Base-by-base conservation (phyloP, 768 basidiomycete species). In the Tylopilus sp. region DNA sequence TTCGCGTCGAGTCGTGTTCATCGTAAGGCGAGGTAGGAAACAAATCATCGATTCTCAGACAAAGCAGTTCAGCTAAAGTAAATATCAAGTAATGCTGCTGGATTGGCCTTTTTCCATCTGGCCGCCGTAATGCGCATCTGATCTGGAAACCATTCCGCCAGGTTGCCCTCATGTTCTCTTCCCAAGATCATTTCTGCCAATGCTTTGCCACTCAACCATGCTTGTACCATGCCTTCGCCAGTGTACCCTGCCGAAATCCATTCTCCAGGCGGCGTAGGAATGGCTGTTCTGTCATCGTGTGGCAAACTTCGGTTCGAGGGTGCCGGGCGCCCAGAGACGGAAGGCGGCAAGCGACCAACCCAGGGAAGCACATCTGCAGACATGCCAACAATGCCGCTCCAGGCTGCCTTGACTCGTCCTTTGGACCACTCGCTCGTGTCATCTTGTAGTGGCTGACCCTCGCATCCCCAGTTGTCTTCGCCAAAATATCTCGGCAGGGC, bases 151-250 rank as follows among this genome's bases (percentile, higher is more conserved):
- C 76, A 81, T 20, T 65, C 71, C 22, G 18, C 48, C 17, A 73
- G 56, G 26, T 62, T 56, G 6, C 60, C 56, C 45, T 66, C 53
- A 0, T 4, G 48, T 25, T 57, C 75, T 66, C 45, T 61, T 7
- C 70, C 77, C 8, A 82, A 62, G 10, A 89, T 64, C 84, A 85
- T 85, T 46, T 69, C 67, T 17, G 79, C 83, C 6, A 86, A 65
- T 1, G 81, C 82, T 51, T 75, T 76, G 15, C 81, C 86, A 47
- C 81, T 73, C 71, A 83, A 65, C 83, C 85, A 86, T 0, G 82
- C 84, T 53, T 86, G 80, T 3, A 78, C 78, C 86, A 87, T 86
- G 3, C 86, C 86, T 58, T 89, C 86, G 0, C 86, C 86, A 2
- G 77, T 73, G 61, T 82, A 88, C 17, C 85, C 86, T 3, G 83